Evolutionary conservation across 2,329 filamentous ascomycete genomes (phyloP).

Genomic region (Aspergillus neoniger): DNA sequence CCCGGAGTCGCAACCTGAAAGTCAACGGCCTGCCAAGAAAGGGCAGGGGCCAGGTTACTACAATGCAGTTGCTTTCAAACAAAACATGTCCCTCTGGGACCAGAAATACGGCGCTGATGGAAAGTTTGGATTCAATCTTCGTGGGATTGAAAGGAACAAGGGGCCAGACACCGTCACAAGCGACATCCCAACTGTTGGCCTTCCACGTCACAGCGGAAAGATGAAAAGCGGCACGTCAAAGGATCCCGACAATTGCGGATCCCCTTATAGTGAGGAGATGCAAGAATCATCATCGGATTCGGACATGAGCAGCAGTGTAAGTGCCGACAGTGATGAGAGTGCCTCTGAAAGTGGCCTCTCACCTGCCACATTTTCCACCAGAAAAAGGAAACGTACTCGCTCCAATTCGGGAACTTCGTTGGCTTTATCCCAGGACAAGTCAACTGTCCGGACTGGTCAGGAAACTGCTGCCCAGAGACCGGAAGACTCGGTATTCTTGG

Average conservation of each 20-base stretch:
- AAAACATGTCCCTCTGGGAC: conserved; percentile 51
- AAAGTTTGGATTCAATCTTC: conserved; percentile 45
- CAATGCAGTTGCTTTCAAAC: conserved; percentile 54
- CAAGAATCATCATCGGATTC: conserved; percentile 24
- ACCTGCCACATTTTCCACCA: conserved; percentile 20
- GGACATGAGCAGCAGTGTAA: conserved; percentile 31
- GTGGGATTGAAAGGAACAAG: conserved; percentile 8
- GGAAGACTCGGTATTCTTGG: conserved; percentile 40
- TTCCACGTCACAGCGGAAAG: conserved; percentile 30
- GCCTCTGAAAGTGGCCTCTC: conserved; percentile 25
- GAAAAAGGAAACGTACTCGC: conserved; percentile 40
- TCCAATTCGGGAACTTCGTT: conserved; percentile 35
- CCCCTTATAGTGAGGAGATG: conserved; percentile 12
- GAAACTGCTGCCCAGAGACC: conserved; percentile 21
- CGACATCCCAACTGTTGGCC: conserved; percentile 43
- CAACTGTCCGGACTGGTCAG: conserved; percentile 23
- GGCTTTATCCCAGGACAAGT: conserved; percentile 32
- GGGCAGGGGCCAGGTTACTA: conserved; percentile 49
- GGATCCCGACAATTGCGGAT: conserved; percentile 9
- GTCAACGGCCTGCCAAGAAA: conserved; percentile 9
- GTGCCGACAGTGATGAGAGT: conserved; percentile 32
- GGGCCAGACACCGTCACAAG: conserved; percentile 14
- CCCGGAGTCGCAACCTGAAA: conserved; percentile 19
- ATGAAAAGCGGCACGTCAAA: conserved; percentile 7
- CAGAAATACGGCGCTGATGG: conserved; percentile 56